Conservation (phyloP, 2,329 filamentous ascomycete species). For the Neoascochyta sp. region DNA sequence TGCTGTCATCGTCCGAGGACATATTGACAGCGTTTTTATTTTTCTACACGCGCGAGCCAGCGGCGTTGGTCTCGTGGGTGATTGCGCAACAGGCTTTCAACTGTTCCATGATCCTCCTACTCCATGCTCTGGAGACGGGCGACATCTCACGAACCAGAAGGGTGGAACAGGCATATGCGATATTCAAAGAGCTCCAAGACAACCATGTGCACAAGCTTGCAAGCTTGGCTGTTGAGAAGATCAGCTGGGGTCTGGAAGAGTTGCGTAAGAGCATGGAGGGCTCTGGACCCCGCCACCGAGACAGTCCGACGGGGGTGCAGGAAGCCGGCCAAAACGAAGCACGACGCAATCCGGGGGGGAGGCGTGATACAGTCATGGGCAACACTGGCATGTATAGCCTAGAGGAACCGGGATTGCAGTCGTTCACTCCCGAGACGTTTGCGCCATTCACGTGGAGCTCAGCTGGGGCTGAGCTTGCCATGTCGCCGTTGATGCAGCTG, state of each 20-base stretch:
- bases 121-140: constrained; percentile 45
- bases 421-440: constrained; percentile 31
- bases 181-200: constrained; percentile 44
- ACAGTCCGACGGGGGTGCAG: constrained; percentile 8
- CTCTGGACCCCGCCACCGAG: constrained; percentile 3
- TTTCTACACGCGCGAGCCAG: constrained; percentile 43
- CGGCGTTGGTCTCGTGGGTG: constrained; percentile 48
- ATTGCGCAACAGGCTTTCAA: constrained; percentile 51
- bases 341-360: constrained; percentile 9
- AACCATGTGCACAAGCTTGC: constrained; percentile 47
- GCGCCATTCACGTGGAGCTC: constrained; percentile 31
- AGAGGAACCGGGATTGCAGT: constrained; percentile 46
- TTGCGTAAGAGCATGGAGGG: constrained; percentile 15
- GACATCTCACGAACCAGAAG: constrained; percentile 30
- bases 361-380: constrained; percentile 45
- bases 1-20: constrained; percentile 42
- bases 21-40: constrained; percentile 47
- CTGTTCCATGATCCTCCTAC: constrained; percentile 48
- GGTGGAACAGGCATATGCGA: constrained; percentile 41
- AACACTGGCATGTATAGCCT: constrained; percentile 48
- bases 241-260: constrained; percentile 32
- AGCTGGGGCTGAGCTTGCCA: constrained; percentile 10
- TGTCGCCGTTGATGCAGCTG: constrained; percentile 2
- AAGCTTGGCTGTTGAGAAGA: constrained; percentile 42
- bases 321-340: constrained; percentile 12